Conservation (phyloP, 306 rosid species). For the Pterocarpus macrocarpus region DNA sequence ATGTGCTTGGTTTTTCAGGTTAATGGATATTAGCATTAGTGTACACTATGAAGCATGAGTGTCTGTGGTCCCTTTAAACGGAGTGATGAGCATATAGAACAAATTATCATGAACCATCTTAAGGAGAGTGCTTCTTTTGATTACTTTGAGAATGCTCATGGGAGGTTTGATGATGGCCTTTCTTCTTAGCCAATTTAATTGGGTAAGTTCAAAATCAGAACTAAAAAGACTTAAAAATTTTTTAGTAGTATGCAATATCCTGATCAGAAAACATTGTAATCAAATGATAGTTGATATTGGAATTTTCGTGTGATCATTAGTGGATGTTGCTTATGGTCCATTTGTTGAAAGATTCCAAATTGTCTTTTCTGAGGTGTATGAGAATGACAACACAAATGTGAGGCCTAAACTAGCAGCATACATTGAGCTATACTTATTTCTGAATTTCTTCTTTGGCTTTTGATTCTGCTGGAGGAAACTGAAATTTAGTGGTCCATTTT, state of each 20-base stretch:
- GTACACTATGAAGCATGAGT: no score
- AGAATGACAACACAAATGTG: constrained; percentile 60
- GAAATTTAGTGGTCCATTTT: background rate
- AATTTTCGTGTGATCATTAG: constrained; percentile 49
- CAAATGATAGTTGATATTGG: background rate
- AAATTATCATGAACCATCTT: no score
- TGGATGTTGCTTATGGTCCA: constrained; percentile 67
- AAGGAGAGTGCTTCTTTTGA: constrained; percentile 56
- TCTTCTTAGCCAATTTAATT: constrained; percentile 65
- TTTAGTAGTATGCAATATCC: background rate
- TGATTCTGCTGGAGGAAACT: background rate
- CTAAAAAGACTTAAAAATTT: background rate
- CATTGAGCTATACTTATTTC: constrained; percentile 56
- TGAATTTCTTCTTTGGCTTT: background rate
- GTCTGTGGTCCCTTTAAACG: no score
- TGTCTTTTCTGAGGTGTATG: constrained; percentile 51
- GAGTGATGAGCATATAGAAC: no score
- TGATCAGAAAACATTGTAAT: background rate
- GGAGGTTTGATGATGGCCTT: constrained; percentile 66
- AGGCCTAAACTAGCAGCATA: constrained; percentile 71
- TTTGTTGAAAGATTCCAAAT: constrained; percentile 64
- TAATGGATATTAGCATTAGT: no score
- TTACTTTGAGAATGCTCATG: constrained; percentile 65
- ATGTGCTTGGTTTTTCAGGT: no score
- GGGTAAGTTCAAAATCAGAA: constrained; percentile 48